Evolutionary conservation across 139 green algal genomes (phyloP).

Genomic region (Chlorella sp.): DNA sequence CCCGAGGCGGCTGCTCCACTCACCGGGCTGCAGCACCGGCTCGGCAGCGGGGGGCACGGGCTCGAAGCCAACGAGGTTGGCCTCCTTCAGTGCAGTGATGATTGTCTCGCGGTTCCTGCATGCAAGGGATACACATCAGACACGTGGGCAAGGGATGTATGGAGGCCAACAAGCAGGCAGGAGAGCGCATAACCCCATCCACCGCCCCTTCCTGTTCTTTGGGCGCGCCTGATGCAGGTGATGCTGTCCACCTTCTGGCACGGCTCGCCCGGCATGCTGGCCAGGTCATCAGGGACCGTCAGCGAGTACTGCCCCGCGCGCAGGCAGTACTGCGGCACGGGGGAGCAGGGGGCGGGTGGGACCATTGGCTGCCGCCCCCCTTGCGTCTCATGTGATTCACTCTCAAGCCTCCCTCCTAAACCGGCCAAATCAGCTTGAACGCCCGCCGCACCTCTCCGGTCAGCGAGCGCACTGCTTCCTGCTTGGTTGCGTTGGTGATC

Average conservation of each 20-base stretch:
- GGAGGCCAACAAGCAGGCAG: neutral
- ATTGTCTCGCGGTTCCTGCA: slow-evolving; percentile 5
- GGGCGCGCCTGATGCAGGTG: slow-evolving; percentile 1
- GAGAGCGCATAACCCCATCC: too few relatives aligned
- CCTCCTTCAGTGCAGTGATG: neutral
- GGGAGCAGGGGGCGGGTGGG: too few relatives aligned
- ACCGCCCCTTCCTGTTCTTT: neutral
- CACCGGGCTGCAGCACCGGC: neutral
- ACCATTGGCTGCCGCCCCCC: too few relatives aligned
- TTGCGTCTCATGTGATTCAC: too few relatives aligned
- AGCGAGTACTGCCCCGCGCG: neutral
- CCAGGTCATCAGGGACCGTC: neutral
- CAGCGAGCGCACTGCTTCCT: slow-evolving; percentile 12
- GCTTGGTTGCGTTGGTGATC: neutral
- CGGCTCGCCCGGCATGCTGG: neutral
- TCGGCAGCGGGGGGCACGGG: neutral
- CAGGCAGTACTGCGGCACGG: slow-evolving; percentile 23
- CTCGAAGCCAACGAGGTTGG: neutral
- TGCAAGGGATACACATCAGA: too few relatives aligned
- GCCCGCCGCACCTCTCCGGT: slow-evolving; percentile 2
- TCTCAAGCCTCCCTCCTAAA: too few relatives aligned
- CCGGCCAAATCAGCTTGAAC: too few relatives aligned
- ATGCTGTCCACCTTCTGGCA: slow-evolving; percentile 19
- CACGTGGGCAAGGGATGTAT: too few relatives aligned
- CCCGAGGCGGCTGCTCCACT: neutral